Base-by-base conservation (phyloP, 768 basidiomycete genomes). In the Kwoniella pini region DNA sequence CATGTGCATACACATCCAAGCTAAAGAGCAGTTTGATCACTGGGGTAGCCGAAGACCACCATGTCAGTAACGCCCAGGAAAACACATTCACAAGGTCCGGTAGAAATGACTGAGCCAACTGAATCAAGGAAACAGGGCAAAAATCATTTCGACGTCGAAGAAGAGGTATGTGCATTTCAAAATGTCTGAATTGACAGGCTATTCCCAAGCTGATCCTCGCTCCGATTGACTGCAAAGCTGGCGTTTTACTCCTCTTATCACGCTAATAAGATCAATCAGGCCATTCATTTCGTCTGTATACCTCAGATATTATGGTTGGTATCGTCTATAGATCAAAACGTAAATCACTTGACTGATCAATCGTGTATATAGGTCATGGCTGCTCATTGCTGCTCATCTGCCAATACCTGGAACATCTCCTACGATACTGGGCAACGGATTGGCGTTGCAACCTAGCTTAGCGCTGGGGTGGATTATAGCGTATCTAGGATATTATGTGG, bases 231-330 rank as follows among this genome's bases (percentile, higher is more conserved):
- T 40, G 24, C 24, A 15, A 62, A 96, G 91, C 83, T 97, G 72
- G 82, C 87, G 24, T 95, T 95, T 82, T 97, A 97, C 77, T 91
- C 91, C 19, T 87, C 91, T 51, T 96, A 96, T 79, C 93, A 96
- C 78, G 82, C 85, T 15, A 87, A 95, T 77, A 85, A 85, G 26
- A 80, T 85, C 63, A 98, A 98, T 77, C 80, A 97, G 65, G 78
- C 83, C 55, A 90, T 97, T 63, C 95, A 98, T 78, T 81, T 93
- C 68, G 71, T 90, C 61, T 91, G 86, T 65, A 91, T 95, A 12
- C 93, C 93, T 6, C 72, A 88, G 60, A 82, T 96, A 62, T 75
- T 91, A 57, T 97, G 91, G 92, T 89, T 33, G 33, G 70, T 46
- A 7, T 6, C n/a, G 33, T 30, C 27, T 58, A 9, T 17, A 15